Base-by-base conservation (phyloP, 345 rosid genomes). In the Litchi chinensis region DNA sequence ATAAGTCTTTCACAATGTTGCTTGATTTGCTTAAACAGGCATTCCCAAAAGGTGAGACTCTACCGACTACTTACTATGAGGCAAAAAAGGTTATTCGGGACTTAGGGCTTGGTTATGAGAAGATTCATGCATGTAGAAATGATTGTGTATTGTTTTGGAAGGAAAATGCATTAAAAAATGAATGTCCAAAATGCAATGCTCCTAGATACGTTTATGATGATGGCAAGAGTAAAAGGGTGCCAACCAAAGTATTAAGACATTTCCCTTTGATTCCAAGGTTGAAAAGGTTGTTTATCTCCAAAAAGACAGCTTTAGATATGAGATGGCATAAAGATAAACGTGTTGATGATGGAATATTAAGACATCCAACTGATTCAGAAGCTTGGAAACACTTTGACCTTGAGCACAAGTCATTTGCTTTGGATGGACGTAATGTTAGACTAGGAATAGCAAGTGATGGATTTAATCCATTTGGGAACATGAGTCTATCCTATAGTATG, bases 401-500 rank as follows among this genome's bases (percentile, higher is more conserved):
- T 26, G 28, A 26, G 28, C 28, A 26, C 28, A 26, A 26, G 28
- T 26, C 28, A 26, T 26, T 26, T 73, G 74, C 75, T 4, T 0
- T 2, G 1, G 70, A 77, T 8, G 22, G 77, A 4, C n/a, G 73
- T 3, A 77, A 77, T 76, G 64, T 72, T 0, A 65, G 68, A n/a
- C 13, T 81, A 0, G 50, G 64, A 2, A 8, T 77, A n/a, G 16
- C 54, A 2, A 26, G 12, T 12, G n/a, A 77, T 77, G 46, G 72
- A 0, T 71, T 81, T 43, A 62, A 81, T 9, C 68, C 74, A 1
- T 81, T 71, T 10, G 37, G 73, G 6, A 74, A 19, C 8, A 66
- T 74, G 67, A 79, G 74, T 26, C 10, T 21, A 0, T 0, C 8
- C 3, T 22, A 79, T 28, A 73, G 78, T 32, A 65, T 24, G 3